Conservation (phyloP, 2,329 filamentous ascomycete species). For the Cercospora berteroae region DNA sequence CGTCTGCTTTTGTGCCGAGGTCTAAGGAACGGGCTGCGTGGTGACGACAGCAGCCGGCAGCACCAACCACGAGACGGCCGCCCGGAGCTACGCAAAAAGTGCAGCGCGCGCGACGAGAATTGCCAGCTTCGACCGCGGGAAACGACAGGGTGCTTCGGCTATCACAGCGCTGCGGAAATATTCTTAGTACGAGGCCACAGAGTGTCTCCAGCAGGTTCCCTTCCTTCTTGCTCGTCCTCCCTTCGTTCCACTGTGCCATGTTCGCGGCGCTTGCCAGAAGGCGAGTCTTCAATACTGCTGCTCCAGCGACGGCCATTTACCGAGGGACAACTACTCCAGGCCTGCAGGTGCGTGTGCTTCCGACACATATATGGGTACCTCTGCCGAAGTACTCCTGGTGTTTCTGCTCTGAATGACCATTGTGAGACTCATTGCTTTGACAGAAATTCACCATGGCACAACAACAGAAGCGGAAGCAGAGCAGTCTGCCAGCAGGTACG, state of each 20-base stretch:
- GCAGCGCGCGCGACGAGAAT: conserved; percentile 1
- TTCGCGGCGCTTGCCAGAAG: conserved; percentile 30
- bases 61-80: not conserved
- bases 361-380: not conserved
- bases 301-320: conserved; percentile 20
- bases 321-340: conserved; percentile 27
- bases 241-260: conserved; percentile 21
- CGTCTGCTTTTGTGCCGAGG: not conserved
- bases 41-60: not conserved
- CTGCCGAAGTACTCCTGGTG: not conserved
- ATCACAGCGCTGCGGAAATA: conserved; percentile 6
- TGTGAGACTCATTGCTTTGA: not conserved
- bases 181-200: conserved; percentile 1
- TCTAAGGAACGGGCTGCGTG: not conserved
- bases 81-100: conserved; percentile 2
- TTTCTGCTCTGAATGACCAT: not conserved
- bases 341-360: conserved; percentile 12
- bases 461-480: conserved; percentile 43
- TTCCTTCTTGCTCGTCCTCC: conserved; percentile 5
- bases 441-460: conserved; percentile 34
- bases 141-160: conserved; percentile 14
- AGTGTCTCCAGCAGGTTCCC: conserved; percentile 1
- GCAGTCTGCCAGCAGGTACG: conserved; percentile 48
- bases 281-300: conserved; percentile 25
- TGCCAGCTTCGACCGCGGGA: conserved; percentile 14